Conservation (phyloP, 73 alveolate species). For the Durusdinium trenchii region DNA sequence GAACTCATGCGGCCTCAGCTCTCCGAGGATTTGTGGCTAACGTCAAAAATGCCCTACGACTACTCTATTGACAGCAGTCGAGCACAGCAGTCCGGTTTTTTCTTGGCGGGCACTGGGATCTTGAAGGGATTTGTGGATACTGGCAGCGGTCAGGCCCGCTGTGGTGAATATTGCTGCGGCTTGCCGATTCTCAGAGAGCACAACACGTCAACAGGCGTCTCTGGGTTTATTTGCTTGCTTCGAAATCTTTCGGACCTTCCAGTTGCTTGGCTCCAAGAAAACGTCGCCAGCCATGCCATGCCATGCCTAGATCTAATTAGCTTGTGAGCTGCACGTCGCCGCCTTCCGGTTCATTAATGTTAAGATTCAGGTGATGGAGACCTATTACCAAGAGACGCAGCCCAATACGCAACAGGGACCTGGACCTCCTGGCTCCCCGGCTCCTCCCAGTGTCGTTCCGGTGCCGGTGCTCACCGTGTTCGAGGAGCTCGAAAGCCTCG, state of each 20-base stretch:
- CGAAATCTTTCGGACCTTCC: neutral
- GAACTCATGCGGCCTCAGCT: neutral
- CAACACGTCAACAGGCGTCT: neutral
- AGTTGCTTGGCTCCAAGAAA: neutral
- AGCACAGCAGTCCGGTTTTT: neutral
- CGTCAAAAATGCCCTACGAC: constrained; percentile 35
- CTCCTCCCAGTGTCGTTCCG: neutral
- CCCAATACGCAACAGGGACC: neutral
- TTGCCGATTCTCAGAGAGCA: neutral
- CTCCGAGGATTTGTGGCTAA: constrained; percentile 48
- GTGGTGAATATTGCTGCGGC: constrained; percentile 69
- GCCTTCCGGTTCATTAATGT: no score
- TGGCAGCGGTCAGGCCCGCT: constrained; percentile 29
- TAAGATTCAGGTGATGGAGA: neutral
- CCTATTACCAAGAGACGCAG: neutral
- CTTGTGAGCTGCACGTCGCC: no score
- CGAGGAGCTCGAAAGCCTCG: constrained; percentile 65
- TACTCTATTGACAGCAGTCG: neutral
- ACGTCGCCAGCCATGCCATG: neutral
- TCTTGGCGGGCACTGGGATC: constrained; percentile 59
- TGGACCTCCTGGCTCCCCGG: neutral
- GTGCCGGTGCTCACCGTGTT: constrained; percentile 15
- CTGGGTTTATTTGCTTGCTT: constrained; percentile 37
- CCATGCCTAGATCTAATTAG: neutral
- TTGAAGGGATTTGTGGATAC: constrained; percentile 80